Percentiles rank a stretch among this genome's conserved stretches.
phyloP scores from a whole-genome alignment of 1,284 basidiomycete genomes.

The Takashimella tepidaria region DNA sequence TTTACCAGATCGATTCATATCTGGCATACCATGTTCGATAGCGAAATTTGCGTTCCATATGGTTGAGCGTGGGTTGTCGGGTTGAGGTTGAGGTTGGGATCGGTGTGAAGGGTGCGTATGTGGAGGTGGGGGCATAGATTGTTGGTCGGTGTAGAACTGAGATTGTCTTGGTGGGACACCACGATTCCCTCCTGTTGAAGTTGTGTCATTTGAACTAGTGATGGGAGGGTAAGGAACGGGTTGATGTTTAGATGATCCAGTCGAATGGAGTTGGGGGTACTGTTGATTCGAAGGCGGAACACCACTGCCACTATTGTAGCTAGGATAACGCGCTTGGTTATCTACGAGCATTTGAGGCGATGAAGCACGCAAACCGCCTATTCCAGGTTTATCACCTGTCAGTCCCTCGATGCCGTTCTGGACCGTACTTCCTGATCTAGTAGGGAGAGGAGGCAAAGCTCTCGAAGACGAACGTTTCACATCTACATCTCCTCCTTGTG shows the following conservation, averaged over 20 bases:
- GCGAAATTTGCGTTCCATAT: constrained; percentile 84
- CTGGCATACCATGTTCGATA: constrained; percentile 53
- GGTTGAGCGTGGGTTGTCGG: constrained; percentile 53
- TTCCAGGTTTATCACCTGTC: not conserved
- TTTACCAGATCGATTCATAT: constrained; percentile 38
- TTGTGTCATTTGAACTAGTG: not conserved
- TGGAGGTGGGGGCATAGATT: constrained; percentile 7
- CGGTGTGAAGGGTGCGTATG: constrained; percentile 7
- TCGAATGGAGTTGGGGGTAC: not conserved
- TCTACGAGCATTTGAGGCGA: constrained; percentile 1
- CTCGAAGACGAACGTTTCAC: constrained; percentile 12
- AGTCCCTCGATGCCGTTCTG: no score
- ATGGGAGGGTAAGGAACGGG: not conserved
- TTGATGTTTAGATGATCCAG: not conserved
- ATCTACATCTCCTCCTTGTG: not conserved
- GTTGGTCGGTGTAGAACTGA: constrained; percentile 1
- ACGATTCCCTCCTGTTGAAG: no score
- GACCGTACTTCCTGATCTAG: not conserved
- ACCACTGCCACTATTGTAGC: not conserved
- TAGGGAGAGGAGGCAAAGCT: constrained; percentile 24
- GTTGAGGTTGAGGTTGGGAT: constrained; percentile 3
- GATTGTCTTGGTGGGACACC: not conserved
- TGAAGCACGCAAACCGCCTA: not conserved
- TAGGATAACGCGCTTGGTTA: not conserved
- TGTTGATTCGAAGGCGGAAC: not conserved